A percentile compares a stretch with the other conserved stretches of the same genome.
phyloP scores from a whole-genome alignment of 768 basidiomycete species.

The Tylopilus balloui region DNA sequence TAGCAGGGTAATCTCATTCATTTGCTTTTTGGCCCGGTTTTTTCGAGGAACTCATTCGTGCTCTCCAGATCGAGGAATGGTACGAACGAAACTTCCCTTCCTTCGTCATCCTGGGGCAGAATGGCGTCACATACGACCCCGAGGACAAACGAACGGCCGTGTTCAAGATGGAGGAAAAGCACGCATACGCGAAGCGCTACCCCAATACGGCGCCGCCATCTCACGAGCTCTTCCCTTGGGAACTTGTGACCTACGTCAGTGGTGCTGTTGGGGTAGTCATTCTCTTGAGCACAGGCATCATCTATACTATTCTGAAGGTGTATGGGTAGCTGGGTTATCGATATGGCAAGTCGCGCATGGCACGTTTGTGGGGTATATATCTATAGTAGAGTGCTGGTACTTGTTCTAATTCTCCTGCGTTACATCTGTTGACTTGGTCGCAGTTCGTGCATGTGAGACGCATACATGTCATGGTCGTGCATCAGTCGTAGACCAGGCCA shows the following conservation, averaged over 20 bases:
- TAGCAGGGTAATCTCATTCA: conserved; percentile 54
- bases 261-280: conserved; percentile 28
- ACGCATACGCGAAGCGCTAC: conserved; percentile 31
- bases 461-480: too few relatives aligned
- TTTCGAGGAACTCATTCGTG: conserved; percentile 4
- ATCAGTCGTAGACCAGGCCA: too few relatives aligned
- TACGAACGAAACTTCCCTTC: conserved; percentile 90
- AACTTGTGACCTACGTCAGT: conserved; percentile 28
- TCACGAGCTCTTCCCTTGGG: conserved; percentile 24
- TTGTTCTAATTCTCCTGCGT: too few relatives aligned
- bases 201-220: conserved; percentile 4
- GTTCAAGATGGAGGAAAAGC: conserved; percentile 41
- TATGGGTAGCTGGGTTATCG: conserved; percentile 12
- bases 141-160: conserved; percentile 56
- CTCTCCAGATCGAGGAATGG: conserved; percentile 83
- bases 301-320: conserved; percentile 24
- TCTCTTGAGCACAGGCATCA: conserved; percentile 18
- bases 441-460: too few relatives aligned
- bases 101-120: conserved; percentile 49
- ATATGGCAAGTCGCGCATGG: background rate
- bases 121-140: conserved; percentile 38
- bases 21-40: background rate
- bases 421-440: too few relatives aligned
- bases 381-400: background rate
- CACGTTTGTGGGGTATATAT: background rate